Percentiles rank a stretch among this genome's conserved stretches.
These are phyloP conservation scores for Globisporangium emineosum DNA, from an alignment of 352 stramenopile genomes.

Conservation along the genomic window DNA sequence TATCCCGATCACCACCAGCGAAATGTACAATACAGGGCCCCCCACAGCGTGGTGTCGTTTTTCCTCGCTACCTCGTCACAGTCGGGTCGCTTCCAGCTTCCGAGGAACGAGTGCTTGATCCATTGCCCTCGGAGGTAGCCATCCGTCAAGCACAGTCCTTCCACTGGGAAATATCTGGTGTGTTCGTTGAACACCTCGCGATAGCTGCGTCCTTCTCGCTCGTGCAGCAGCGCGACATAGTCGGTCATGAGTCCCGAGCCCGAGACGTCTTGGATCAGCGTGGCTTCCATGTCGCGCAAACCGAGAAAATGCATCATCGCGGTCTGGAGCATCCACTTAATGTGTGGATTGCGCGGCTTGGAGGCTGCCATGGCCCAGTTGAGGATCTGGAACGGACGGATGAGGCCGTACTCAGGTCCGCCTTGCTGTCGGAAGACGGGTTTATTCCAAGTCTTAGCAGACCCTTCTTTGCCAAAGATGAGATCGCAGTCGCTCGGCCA, in stretches of 20 bases:
- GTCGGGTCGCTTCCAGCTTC: conserved; percentile 5
- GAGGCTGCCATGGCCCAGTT: conserved; percentile 20
- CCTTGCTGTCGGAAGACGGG: conserved; percentile 10
- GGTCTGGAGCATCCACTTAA: conserved; percentile 10
- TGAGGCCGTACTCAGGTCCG: conserved; percentile 9
- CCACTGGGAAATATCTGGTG: conserved; percentile 4
- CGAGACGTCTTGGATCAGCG: conserved; percentile 16
- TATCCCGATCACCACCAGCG: not conserved
- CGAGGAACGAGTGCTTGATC: conserved; percentile 12
- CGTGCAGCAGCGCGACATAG: conserved; percentile 21
- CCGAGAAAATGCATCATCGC: conserved; percentile 20
- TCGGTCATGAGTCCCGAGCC: conserved; percentile 21
- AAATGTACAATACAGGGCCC: not conserved
- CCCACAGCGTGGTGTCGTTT: not conserved
- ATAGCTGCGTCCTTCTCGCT: conserved; percentile 10
- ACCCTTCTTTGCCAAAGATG: conserved; percentile 18
- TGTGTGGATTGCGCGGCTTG: conserved; percentile 14
- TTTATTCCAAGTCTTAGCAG: not conserved
- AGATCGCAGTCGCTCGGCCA: conserved; percentile 14
- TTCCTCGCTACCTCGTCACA: not conserved
- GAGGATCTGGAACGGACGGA: conserved; percentile 19
- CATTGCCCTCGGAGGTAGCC: not conserved
- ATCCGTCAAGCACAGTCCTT: conserved; percentile 11
- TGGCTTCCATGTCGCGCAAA: conserved; percentile 9
- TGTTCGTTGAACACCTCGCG: conserved; percentile 1